Evolutionary conservation across 495 filamentous ascomycete species (phyloP), one percentile per base, ranked within the genome.

Genomic region (Poronia punctata): DNA sequence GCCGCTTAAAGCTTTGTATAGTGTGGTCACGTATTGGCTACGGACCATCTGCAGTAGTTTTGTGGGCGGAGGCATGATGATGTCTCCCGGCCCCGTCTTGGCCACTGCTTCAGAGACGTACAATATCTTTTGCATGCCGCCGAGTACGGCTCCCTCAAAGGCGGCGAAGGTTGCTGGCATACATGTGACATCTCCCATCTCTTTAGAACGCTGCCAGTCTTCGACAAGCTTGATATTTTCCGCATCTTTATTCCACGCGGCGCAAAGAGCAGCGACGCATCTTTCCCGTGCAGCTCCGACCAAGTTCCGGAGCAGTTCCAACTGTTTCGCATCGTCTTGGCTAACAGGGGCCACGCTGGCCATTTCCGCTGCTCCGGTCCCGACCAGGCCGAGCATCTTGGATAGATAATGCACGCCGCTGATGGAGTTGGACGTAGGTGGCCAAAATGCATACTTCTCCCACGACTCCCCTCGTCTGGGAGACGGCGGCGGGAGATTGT

Each of bases 371-470:
- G 88, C 88, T 1, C 88, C 92, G 2, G 76, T 80, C 14, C 89
- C 88, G 14, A 96, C 75, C 10, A 93, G 68, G 3, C 75, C 71
- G 6, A 96, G 70, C 48, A 92, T 82, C 59, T 83, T 86, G 26
- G 78, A 71, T 9, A 98, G 74, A 50, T 95, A 95, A 56, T 93
- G 75, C 5, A 88, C 81, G 7, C 83, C 89, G 46, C 88, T 86
- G 11, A 98, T 61, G 0, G 88, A 88, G 53, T 95, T 97, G 4
- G 88, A 83, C 50, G 83, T 82, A 0, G 92, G 92, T 2, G 93
- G 88, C 86, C 93, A 95, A 62, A 98, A 98, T 1, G 92, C 90
- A 64, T 83, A 96, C 31, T 84, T 89, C 60, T 97, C 93, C 85
- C 88, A 88, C 4, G 82, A 49, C 52, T 94, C 86, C 22, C 86